Conservation (phyloP, 257 asterid genomes). For the Leptodermis oblonga region DNA sequence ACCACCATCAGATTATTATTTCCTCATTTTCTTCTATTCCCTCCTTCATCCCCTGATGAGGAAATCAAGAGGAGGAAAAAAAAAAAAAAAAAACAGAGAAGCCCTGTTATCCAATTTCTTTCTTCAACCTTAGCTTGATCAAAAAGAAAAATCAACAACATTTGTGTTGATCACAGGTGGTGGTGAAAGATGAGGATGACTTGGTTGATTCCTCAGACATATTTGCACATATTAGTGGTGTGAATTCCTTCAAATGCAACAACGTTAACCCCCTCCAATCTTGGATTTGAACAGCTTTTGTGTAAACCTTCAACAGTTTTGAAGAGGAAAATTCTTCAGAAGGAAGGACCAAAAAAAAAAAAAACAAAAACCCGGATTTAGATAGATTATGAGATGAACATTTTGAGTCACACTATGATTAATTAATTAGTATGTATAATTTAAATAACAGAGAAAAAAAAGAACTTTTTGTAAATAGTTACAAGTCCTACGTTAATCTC, state of each 20-base stretch:
- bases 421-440: background rate
- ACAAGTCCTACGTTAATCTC: background rate
- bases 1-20: background rate
- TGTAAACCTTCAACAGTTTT: conserved; percentile 30
- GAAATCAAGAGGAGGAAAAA: too few relatives aligned
- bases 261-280: conserved; percentile 58
- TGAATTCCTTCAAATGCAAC: conserved; percentile 69
- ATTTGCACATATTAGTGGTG: conserved; percentile 67
- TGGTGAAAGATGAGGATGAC: conserved; percentile 62
- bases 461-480: background rate
- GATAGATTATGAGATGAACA: conserved; percentile 11
- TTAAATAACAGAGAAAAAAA: background rate
- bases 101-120: background rate
- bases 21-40: conserved; percentile 3
- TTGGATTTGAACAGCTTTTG: conserved; percentile 43
- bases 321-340: conserved; percentile 17
- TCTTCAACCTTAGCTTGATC: background rate
- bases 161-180: conserved; percentile 22
- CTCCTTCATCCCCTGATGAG: too few relatives aligned
- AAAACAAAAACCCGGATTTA: conserved; percentile 5
- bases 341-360: too few relatives aligned
- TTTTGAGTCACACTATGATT: conserved; percentile 5
- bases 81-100: background rate
- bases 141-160: background rate
- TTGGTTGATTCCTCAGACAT: conserved; percentile 48